Evolutionary conservation across 495 filamentous ascomycete genomes (phyloP), one percentile per base, ranked within the genome.

Genomic region (Xylaria curta): DNA sequence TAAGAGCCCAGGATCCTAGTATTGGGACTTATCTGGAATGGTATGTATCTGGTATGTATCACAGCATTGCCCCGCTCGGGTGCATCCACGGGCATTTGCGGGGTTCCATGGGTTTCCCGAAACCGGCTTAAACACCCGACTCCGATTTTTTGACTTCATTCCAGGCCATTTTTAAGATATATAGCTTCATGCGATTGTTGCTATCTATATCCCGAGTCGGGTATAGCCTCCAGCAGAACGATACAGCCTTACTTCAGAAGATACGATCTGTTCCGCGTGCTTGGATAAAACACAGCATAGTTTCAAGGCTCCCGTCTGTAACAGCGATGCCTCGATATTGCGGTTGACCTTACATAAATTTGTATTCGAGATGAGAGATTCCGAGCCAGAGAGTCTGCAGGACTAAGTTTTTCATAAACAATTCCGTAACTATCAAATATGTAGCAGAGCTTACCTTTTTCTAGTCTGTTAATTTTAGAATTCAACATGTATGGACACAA

Each of bases 71-170:
- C 44, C 65, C 65, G 47, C 65, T 75, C 58, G 72, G 59, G 46
- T 74, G 58, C 65, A 58, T 33, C 46, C 13, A 58, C 51, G 19
- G 69, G 59, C 68, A 70, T 70, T 75, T 76, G 75, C 73, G 76
- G 76, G 75, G 75, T 72, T 71, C 74, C 74, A 62, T 78, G 51
- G 68, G 73, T 61, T 78, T 78, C 72, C 76, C 76, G 68, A 74
- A 76, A 78, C 59, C 71, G 76, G 76, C 44, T 65, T 63, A 28
- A 26, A 24, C 38, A 28, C 40, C 21, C 28, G 28, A n/a, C 15
- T 59, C 13, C 13, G 28, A 59, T 7, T 36, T n/a, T 19, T 36
- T 24, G 9, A 51, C 24, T 3, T 12, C 17, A 49, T 49, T 51
- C 49, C 7, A 53, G 49, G 5, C 49, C 26, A 56, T 56, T 60